Evolutionary conservation across 148 eudicot genomes (phyloP), one percentile per base, ranked within the genome.

Genomic region (Vaccinium myrtillus): DNA sequence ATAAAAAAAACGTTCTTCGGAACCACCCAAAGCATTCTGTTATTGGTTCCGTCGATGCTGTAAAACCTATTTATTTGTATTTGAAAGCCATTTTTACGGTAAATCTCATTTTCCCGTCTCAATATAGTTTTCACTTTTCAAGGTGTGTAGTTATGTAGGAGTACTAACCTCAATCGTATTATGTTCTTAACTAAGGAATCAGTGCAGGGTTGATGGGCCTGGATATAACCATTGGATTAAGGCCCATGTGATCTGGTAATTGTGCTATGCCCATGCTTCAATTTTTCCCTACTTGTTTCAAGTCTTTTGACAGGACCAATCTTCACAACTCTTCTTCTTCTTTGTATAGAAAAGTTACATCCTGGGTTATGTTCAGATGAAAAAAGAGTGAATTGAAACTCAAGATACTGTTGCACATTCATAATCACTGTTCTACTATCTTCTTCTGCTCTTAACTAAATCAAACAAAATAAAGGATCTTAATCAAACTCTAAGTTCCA

Each of bases 1-100:
- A 5, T 4, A 67, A 11, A 12, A 67, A 67, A 23, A 67, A 67
- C 4, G 13, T 75, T 53, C 21, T 19, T 8, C 1, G 46, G 55
- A 76, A 59, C 77, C 84, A 21, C 67, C 8, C 80, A 82, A 82
- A 49, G 48, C 27, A 48, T 63, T 51, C 55, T 53, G 55, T 53
- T 10, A 53, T 11, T 11, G 36, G 36, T 67, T 67, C 16, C 7
- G 6, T 67, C 36, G 32, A 67, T 67, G 15, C 32, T 67, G 73
- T 30, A 65, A 23, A 9, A 25, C 13, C 36, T 25, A 13, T 63
- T 59, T 23, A 25, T 25, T 67, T 27, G 6, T 23, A 9, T 4
- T 25, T 4, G 73, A 67, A 67, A 23, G 30, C 23, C 27, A 67
- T 67, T 67, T 25, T 67, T 25, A 10, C 6, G 6, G 73, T 30